Evolutionary conservation across 345 rosid genomes (phyloP).

Genomic region (Populus pruinosa): DNA sequence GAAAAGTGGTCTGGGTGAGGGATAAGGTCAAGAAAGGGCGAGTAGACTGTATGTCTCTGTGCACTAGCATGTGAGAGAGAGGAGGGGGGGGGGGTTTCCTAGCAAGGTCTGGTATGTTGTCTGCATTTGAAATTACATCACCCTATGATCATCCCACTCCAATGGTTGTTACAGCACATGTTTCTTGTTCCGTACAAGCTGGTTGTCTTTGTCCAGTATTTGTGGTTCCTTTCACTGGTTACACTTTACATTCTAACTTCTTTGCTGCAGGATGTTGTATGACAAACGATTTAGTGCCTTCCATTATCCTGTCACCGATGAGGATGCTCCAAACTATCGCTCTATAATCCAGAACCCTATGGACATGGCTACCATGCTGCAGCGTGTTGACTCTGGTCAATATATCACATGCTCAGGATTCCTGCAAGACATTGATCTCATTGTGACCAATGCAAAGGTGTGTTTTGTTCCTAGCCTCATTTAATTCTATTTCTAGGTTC

Average conservation of each 20-base stretch:
- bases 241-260: not conserved
- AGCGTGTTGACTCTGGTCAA: slow-evolving; percentile 84
- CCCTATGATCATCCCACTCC: not conserved
- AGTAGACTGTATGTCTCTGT: not conserved
- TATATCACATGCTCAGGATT: slow-evolving; percentile 79
- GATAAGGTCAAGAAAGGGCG: not conserved
- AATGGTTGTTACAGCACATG: not conserved
- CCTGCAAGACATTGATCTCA: slow-evolving; percentile 83
- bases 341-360: slow-evolving; percentile 86
- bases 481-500: not conserved
- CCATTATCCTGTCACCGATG: slow-evolving; percentile 90
- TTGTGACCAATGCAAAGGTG: slow-evolving; percentile 92
- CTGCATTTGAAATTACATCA: not conserved
- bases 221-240: not conserved
- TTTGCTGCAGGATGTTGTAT: slow-evolving; percentile 62
- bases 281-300: slow-evolving; percentile 90
- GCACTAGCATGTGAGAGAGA: not conserved
- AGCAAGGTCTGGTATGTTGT: no score
- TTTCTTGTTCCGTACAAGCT: not conserved
- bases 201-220: not conserved
- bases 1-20: not conserved
- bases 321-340: slow-evolving; percentile 95
- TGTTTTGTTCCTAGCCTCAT: slow-evolving; percentile 6
- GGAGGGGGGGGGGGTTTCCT: not conserved
- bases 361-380: slow-evolving; percentile 89